These are phyloP conservation scores for Ogataea parapolymorpha DNA, from an alignment of 805 yeast species.

Conservation along the genomic window DNA sequence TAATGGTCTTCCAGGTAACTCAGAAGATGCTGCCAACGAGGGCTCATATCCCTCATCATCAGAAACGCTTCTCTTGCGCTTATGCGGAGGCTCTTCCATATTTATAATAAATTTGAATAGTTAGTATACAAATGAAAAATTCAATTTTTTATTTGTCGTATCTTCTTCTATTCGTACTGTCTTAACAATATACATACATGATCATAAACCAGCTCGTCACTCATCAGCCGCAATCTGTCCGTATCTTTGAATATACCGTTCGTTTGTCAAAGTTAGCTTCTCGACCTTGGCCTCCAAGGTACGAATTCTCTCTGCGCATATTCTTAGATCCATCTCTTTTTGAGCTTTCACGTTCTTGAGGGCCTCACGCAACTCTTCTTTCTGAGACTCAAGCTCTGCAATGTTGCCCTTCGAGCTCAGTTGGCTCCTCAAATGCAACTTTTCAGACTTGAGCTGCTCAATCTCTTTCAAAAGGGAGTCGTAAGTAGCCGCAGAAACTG, in stretches of 20 bases:
- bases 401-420: constrained; percentile 18
- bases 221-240: neutral
- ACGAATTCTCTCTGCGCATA: constrained; percentile 25
- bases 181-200: constrained; percentile 1
- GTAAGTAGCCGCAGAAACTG: constrained; percentile 7
- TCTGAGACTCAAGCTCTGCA: constrained; percentile 27
- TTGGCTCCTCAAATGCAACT: constrained; percentile 34
- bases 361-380: constrained; percentile 31
- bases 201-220: neutral
- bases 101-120: neutral
- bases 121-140: neutral
- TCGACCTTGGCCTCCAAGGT: constrained; percentile 22
- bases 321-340: constrained; percentile 25
- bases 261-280: constrained; percentile 18
- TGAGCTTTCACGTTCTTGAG: constrained; percentile 28
- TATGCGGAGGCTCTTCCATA: constrained; percentile 14
- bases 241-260: neutral
- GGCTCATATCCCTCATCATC: constrained; percentile 22
- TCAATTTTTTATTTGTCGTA: neutral
- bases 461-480: constrained; percentile 23
- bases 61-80: constrained; percentile 18
- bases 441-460: constrained; percentile 31
- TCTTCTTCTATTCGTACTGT: neutral
- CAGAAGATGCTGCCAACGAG: constrained; percentile 5
- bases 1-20: neutral